phyloP scores from a whole-genome alignment of 169 alveolate species.

The Plasmodium coatneyi region DNA sequence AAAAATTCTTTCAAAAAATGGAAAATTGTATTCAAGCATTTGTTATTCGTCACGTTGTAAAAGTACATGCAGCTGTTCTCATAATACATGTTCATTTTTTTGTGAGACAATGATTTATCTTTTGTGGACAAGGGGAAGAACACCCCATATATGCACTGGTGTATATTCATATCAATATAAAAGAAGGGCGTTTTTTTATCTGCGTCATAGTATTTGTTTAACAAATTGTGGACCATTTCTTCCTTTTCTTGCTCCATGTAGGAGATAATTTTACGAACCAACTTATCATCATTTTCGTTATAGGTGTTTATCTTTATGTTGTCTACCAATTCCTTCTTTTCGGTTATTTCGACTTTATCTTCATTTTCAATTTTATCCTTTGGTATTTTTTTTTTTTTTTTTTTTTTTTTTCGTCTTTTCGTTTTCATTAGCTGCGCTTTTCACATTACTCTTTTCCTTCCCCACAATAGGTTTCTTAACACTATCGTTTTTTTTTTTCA shows the following conservation, averaged over 20 bases:
- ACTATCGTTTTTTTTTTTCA: conserved; percentile 17
- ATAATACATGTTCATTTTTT: neutral
- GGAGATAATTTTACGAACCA: conserved; percentile 8
- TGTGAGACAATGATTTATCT: conserved; percentile 62
- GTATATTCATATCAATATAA: conserved; percentile 76
- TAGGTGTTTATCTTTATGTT: conserved; percentile 76
- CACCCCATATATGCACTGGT: conserved; percentile 76
- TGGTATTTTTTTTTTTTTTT: conserved; percentile 50
- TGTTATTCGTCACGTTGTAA: conserved; percentile 73
- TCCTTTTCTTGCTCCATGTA: conserved; percentile 72
- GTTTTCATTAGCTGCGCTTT: conserved; percentile 9
- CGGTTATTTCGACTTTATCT: conserved; percentile 77
- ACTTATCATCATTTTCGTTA: conserved; percentile 71
- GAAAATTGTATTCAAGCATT: conserved; percentile 49
- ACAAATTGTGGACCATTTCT: conserved; percentile 73
- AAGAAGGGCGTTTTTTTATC: conserved; percentile 75
- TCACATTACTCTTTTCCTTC: neutral
- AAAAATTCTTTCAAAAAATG: conserved; percentile 67
- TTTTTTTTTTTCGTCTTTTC: conserved; percentile 30
- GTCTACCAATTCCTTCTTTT: conserved; percentile 77
- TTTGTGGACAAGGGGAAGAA: conserved; percentile 66
- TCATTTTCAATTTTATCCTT: conserved; percentile 79
- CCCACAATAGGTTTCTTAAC: neutral
- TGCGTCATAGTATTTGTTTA: conserved; percentile 77
- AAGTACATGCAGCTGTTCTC: conserved; percentile 47